phyloP scores from a whole-genome alignment of 2,329 filamentous ascomycete species.

The Alternaria arbusti region DNA sequence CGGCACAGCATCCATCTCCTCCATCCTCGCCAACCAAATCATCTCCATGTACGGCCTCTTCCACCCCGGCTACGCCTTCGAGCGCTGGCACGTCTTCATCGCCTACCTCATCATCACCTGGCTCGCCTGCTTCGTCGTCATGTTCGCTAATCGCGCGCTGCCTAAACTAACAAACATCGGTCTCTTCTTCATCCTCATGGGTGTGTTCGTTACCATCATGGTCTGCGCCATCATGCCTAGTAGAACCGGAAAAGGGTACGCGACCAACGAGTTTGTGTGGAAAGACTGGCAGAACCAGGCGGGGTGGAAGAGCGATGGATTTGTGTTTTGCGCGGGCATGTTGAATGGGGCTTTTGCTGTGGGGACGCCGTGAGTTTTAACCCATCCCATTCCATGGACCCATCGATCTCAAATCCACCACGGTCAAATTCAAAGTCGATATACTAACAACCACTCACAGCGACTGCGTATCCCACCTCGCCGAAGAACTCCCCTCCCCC shows the following conservation, averaged over 20 bases:
- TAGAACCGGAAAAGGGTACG: constrained; percentile 51
- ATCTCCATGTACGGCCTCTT: constrained; percentile 59
- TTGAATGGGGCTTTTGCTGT: constrained; percentile 74
- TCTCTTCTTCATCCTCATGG: constrained; percentile 59
- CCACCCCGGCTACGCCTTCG: constrained; percentile 53
- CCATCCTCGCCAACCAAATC: constrained; percentile 55
- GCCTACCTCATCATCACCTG: constrained; percentile 57
- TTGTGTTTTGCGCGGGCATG: constrained; percentile 71
- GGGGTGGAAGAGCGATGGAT: constrained; percentile 58
- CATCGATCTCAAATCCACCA: not conserved
- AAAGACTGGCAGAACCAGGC: constrained; percentile 55
- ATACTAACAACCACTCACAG: constrained; percentile 12
- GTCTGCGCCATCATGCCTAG: constrained; percentile 63
- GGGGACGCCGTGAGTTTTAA: constrained; percentile 58
- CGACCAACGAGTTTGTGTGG: constrained; percentile 53
- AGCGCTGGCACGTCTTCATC: constrained; percentile 61
- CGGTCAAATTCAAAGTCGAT: not conserved
- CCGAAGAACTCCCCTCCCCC: constrained; percentile 57
- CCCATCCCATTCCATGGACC: not conserved
- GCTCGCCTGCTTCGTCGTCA: constrained; percentile 54
- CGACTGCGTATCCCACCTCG: constrained; percentile 70
- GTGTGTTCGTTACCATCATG: constrained; percentile 62
- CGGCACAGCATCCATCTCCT: constrained; percentile 51
- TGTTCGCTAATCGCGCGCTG: constrained; percentile 63
- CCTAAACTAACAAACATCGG: constrained; percentile 63